Evolutionary conservation across 169 alveolate genomes (phyloP).

Genomic region (Cryptosporidium xiaoi): DNA sequence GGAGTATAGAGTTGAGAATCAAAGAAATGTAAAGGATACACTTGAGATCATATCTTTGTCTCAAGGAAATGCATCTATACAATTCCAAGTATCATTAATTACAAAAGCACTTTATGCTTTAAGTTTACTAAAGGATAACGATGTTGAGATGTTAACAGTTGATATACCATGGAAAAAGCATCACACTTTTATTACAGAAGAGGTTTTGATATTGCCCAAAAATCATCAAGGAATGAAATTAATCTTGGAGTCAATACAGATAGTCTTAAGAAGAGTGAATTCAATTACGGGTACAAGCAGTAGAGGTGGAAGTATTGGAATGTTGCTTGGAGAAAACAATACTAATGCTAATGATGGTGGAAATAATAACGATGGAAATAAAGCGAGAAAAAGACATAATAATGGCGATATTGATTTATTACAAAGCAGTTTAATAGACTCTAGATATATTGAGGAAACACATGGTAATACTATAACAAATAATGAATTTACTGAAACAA

Average conservation of each 20-base stretch:
- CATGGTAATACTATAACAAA: background rate
- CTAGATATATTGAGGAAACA: background rate
- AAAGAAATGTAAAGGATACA: conserved; percentile 70
- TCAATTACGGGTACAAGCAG: conserved; percentile 17
- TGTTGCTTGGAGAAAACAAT: background rate
- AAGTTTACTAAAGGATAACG: conserved; percentile 59
- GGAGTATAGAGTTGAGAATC: conserved; percentile 75
- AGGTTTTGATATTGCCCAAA: conserved; percentile 37
- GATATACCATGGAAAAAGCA: conserved; percentile 75
- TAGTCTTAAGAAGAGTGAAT: conserved; percentile 21
- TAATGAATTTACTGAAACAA: conserved; percentile 33
- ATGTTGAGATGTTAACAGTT: conserved; percentile 66
- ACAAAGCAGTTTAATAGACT: conserved; percentile 1
- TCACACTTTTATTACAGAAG: conserved; percentile 46
- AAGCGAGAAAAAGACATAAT: background rate
- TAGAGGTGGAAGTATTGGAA: background rate
- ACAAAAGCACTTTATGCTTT: conserved; percentile 75
- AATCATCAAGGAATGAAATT: conserved; percentile 65
- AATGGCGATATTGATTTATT: conserved; percentile 6
- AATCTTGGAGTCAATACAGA: conserved; percentile 36
- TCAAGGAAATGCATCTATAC: conserved; percentile 77
- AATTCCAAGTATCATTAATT: conserved; percentile 77
- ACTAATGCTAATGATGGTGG: background rate
- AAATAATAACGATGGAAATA: background rate
- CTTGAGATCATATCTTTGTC: conserved; percentile 70